A percentile compares a stretch with the other conserved stretches of the same genome.
These are phyloP conservation scores for Penicillium frequentans DNA, from an alignment of 2,329 filamentous ascomycete species.

Conservation along the genomic window DNA sequence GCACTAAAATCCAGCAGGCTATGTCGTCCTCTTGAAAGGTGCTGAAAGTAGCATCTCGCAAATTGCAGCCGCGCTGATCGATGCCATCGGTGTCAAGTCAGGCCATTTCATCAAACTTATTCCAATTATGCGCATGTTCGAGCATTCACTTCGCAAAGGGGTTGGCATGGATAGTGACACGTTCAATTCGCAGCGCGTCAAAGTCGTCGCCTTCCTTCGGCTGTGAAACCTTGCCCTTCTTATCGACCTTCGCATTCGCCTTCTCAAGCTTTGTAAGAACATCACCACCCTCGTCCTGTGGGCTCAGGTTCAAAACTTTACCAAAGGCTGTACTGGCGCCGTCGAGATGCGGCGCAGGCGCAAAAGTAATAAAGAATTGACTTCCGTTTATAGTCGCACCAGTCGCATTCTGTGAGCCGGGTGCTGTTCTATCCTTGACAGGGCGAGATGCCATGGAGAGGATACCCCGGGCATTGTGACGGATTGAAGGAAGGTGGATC, in stretches of 20 bases:
- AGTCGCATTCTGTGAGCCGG: constrained; percentile 44
- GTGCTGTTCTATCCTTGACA: constrained; percentile 45
- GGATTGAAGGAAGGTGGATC: constrained; percentile 56
- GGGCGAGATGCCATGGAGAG: constrained; percentile 60
- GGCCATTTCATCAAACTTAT: neutral
- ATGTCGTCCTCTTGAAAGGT: neutral
- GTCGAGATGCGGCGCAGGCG: constrained; percentile 62
- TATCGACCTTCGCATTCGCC: constrained; percentile 61
- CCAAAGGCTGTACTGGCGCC: constrained; percentile 69
- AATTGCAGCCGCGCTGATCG: neutral
- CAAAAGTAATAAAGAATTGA: constrained; percentile 66
- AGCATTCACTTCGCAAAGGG: constrained; percentile 58
- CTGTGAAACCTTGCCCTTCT: constrained; percentile 58
- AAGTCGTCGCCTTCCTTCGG: constrained; percentile 43
- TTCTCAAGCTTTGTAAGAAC: constrained; percentile 54
- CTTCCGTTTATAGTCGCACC: constrained; percentile 52
- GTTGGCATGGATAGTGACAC: constrained; percentile 64
- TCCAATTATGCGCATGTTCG: neutral
- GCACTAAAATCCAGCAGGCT: neutral
- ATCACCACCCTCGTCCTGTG: constrained; percentile 47
- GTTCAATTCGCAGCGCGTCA: constrained; percentile 56
- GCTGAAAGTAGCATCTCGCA: neutral
- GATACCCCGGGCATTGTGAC: constrained; percentile 59
- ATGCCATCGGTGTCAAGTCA: neutral
- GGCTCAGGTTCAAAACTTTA: constrained; percentile 51